Evolutionary conservation across 2,329 filamentous ascomycete genomes (phyloP), one percentile per base, ranked within the genome.

Genomic region (Fusarium domesticum): DNA sequence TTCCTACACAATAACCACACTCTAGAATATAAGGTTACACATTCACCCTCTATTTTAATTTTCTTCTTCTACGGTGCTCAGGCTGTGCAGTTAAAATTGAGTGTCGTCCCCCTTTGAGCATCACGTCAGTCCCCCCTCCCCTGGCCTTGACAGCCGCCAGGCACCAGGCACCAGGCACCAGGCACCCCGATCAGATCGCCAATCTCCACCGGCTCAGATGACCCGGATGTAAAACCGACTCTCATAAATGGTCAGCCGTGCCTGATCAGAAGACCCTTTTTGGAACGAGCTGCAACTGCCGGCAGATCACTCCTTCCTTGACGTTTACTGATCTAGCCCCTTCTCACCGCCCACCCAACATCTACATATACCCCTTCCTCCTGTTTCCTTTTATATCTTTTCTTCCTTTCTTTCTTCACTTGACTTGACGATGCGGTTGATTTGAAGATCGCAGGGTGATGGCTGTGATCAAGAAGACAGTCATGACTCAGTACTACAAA

Each of bases 221-320:
- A n/a, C n/a, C n/a, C n/a, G n/a, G n/a, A n/a, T n/a, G n/a, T n/a
- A n/a, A n/a, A n/a, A n/a, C n/a, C n/a, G n/a, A n/a, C n/a, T n/a
- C n/a, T n/a, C n/a, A n/a, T n/a, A n/a, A n/a, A n/a, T n/a, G n/a
- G n/a, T n/a, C n/a, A n/a, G n/a, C n/a, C n/a, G n/a, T n/a, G n/a
- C n/a, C n/a, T n/a, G n/a, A n/a, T n/a, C n/a, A n/a, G n/a, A n/a
- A n/a, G n/a, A n/a, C n/a, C n/a, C n/a, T 17, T 47, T 39, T 39
- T 37, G 6, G 11, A 18, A 44, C 23, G 32, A 30, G 28, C 11
- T 18, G 25, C n/a, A 6, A 23, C 6, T n/a, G n/a, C 6, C 25
- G 51, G 51, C 43, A 53, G 51, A 54, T 54, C 50, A 54, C 28
- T 33, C 41, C n/a, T n/a, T n/a, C n/a, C n/a, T n/a, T n/a, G n/a